These are phyloP conservation scores for Trichomonascus vanleenenianus DNA, from an alignment of 805 yeast species.

Conservation along the genomic window DNA sequence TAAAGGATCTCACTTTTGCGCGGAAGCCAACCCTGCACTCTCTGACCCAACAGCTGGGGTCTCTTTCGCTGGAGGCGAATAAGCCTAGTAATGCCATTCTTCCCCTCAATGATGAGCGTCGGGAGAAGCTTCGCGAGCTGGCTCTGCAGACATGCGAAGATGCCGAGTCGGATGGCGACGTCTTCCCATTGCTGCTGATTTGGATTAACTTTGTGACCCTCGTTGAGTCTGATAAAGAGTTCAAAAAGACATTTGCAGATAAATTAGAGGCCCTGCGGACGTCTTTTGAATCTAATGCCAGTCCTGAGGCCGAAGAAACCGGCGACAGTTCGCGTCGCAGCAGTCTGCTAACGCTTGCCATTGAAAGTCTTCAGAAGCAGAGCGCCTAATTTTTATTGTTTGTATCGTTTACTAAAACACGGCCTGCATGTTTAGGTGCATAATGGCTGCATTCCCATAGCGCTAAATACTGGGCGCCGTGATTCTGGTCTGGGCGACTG, in stretches of 20 bases:
- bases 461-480: too few species aligned
- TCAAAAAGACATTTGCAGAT: slow-evolving; percentile 27
- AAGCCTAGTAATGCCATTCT: background rate
- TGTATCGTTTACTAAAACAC: too few species aligned
- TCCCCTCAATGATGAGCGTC: background rate
- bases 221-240: slow-evolving; percentile 28
- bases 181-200: slow-evolving; percentile 41
- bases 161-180: slow-evolving; percentile 13
- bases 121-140: background rate
- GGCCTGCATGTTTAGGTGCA: too few species aligned
- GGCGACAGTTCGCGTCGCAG: slow-evolving; percentile 6
- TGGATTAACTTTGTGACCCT: slow-evolving; percentile 47
- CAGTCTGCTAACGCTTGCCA: slow-evolving; percentile 8
- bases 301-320: background rate
- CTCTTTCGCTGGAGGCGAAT: background rate
- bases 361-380: slow-evolving; percentile 11
- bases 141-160: slow-evolving; percentile 5
- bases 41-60: too few species aligned
- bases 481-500: too few species aligned
- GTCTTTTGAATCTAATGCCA: slow-evolving; percentile 10
- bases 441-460: too few species aligned
- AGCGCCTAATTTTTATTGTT: slow-evolving; percentile 2
- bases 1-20: slow-evolving; percentile 49
- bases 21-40: slow-evolving; percentile 23
- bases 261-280: slow-evolving; percentile 25